Percentiles rank a stretch among this genome's conserved stretches.
Conservation (phyloP, 305 asterid genomes). For the Fraxinus platypoda region DNA sequence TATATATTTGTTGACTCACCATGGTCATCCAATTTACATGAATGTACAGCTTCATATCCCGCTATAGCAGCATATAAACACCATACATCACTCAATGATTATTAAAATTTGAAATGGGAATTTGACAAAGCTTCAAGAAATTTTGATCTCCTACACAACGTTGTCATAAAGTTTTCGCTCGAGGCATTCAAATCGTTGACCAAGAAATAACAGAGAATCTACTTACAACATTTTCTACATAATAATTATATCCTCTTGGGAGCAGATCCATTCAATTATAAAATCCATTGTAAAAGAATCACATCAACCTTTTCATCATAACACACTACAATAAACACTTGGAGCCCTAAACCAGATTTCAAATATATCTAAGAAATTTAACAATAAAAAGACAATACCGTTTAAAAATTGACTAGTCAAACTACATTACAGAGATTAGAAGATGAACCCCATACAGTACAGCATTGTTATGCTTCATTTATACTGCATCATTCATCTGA, state of each 20-base stretch:
- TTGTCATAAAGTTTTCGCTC: not conserved
- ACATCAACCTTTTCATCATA: not conserved
- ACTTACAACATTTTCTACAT: not conserved
- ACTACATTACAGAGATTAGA: not conserved
- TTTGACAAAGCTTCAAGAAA: not conserved
- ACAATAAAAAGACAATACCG: not conserved
- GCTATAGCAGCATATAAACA: not conserved
- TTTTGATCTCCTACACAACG: not conserved
- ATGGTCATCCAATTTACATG: not conserved
- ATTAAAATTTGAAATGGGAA: not conserved
- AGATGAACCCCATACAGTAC: not conserved
- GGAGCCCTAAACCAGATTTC: not conserved
- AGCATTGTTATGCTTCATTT: not conserved
- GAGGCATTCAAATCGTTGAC: not conserved
- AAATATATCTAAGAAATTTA: not conserved
- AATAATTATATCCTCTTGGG: not conserved
- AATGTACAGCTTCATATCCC: not conserved
- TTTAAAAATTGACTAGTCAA: not conserved
- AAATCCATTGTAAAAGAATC: not conserved
- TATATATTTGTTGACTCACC: not conserved
- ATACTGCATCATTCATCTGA: not conserved
- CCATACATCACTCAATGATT: not conserved
- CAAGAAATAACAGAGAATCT: not conserved
- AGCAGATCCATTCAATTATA: not conserved
- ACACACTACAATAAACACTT: not conserved